A percentile compares a stretch with the other conserved stretches of the same genome.
phyloP scores from a whole-genome alignment of 169 alveolate genomes.

The Plasmodium vinckei region DNA sequence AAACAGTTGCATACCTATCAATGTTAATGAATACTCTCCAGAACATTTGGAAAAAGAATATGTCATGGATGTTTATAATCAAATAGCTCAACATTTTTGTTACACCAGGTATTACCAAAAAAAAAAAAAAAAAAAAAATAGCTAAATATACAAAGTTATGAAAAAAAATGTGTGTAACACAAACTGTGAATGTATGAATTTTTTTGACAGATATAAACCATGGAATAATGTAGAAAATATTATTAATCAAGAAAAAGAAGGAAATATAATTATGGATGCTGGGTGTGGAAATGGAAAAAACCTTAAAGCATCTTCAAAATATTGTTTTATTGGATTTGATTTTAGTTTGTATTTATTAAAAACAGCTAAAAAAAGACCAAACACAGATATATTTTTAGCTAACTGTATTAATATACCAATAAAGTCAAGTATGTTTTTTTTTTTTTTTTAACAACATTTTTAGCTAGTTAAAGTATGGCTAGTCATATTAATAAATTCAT shows the following conservation, averaged over 20 bases:
- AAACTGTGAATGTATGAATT: not conserved
- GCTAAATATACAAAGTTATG: not conserved
- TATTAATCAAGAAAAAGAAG: conserved; percentile 89
- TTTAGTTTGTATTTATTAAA: conserved; percentile 88
- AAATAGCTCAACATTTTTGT: conserved; percentile 45
- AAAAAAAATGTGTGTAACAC: not conserved
- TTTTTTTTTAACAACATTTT: conserved; percentile 84
- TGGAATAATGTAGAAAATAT: conserved; percentile 95
- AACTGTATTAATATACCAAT: conserved; percentile 53
- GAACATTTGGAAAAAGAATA: conserved; percentile 25
- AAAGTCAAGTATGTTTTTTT: conserved; percentile 36
- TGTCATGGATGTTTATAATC: conserved; percentile 56
- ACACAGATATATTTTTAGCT: conserved; percentile 68
- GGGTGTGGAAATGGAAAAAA: conserved; percentile 99
- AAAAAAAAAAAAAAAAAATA: not conserved
- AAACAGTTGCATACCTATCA: conserved; percentile 16
- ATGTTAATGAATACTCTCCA: conserved; percentile 15
- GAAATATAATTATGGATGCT: conserved; percentile 93
- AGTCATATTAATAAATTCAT: not conserved
- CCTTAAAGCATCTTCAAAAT: conserved; percentile 82
- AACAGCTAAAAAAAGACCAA: conserved; percentile 82
- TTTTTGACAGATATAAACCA: conserved; percentile 92
- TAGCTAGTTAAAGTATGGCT: not conserved
- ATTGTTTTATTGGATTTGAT: conserved; percentile 92
- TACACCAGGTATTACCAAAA: conserved; percentile 23